These are phyloP conservation scores for Suillus luteus DNA, from an alignment of 768 basidiomycete genomes.

Conservation along the genomic window DNA sequence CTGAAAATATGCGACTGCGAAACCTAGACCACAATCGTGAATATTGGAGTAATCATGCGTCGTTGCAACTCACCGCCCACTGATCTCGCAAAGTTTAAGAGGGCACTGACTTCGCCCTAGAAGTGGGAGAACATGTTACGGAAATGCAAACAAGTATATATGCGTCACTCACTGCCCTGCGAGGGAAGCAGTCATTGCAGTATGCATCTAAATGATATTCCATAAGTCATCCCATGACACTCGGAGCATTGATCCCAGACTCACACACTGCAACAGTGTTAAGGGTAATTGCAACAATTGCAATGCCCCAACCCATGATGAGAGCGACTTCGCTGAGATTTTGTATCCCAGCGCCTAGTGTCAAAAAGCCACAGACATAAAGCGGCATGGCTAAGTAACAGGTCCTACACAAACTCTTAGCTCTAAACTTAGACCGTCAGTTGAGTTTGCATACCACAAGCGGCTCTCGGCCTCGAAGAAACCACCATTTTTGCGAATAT, in stretches of 20 bases:
- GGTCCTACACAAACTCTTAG: constrained; percentile 25
- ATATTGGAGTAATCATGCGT: not conserved
- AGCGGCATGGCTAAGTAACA: constrained; percentile 44
- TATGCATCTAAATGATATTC: constrained; percentile 34
- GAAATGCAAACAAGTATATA: not conserved
- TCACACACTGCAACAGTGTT: constrained; percentile 44
- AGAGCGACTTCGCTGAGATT: constrained; percentile 30
- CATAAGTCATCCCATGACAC: not conserved
- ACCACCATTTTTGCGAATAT: constrained; percentile 47
- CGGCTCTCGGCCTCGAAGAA: constrained; percentile 56
- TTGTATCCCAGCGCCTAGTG: constrained; percentile 42
- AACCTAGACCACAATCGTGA: constrained; percentile 24
- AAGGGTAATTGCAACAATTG: constrained; percentile 37
- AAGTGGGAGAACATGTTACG: not conserved
- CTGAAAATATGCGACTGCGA: constrained; percentile 43
- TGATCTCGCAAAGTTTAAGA: constrained; percentile 43
- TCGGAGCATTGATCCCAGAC: constrained; percentile 11
- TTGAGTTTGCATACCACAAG: constrained; percentile 35
- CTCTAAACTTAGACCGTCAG: not conserved
- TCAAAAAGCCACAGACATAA: constrained; percentile 43
- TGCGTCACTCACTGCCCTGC: constrained; percentile 23
- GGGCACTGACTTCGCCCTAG: constrained; percentile 39
- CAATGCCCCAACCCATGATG: constrained; percentile 48
- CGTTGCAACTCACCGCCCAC: constrained; percentile 29
- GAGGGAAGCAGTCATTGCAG: constrained; percentile 41